Base-by-base conservation (phyloP, 2,329 filamentous ascomycete genomes). In the Hymenoscyphus linearis region DNA sequence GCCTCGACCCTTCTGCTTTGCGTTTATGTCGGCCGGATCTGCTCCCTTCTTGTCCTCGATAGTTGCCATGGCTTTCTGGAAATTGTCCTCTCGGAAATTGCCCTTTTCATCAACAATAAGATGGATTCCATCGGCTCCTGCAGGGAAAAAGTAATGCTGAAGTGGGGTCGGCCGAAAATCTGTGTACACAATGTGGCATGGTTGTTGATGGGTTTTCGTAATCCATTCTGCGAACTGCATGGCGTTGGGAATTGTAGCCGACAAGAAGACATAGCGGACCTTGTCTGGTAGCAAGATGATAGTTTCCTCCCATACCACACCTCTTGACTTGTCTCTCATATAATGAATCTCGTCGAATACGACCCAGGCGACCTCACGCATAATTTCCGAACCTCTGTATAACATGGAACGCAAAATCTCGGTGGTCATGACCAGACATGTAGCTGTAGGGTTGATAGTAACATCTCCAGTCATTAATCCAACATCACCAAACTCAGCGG, bases 151-250 rank as follows among this genome's bases (percentile, higher is more conserved):
- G 78, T 99, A 99, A 75, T 98, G 95, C 72, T 99, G 95, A 35
- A 99, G 79, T 0, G 95, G 95, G 0, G 95, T 99, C 22, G 95
- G 95, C 72, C 95, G 86, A 80, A 98, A 99, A 77, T 99, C 93
- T 58, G 95, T 99, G 76, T 99, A 99, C 2, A 99, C 95, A 65
- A 99, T 96, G 80, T 99, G 96, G 69, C 95, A 99, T 6, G 95
- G 93, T 73, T 99, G 96, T 67, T 90, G 89, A 75, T 99, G 96
- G 61, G 93, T 98, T 78, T 98, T 98, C 69, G 90, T 92, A 70
- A 99, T 96, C 95, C 95, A 99, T 75, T 99, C 93, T 68, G 95
- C 95, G 71, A 99, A 99, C 75, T 99, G 95, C 85, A 98, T 97
- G 58, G 95, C 93, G 73, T 99, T 99, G 59, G 95, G 95, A 65